phyloP scores from a whole-genome alignment of 495 filamentous ascomycete species.

The Platismatia glauca region DNA sequence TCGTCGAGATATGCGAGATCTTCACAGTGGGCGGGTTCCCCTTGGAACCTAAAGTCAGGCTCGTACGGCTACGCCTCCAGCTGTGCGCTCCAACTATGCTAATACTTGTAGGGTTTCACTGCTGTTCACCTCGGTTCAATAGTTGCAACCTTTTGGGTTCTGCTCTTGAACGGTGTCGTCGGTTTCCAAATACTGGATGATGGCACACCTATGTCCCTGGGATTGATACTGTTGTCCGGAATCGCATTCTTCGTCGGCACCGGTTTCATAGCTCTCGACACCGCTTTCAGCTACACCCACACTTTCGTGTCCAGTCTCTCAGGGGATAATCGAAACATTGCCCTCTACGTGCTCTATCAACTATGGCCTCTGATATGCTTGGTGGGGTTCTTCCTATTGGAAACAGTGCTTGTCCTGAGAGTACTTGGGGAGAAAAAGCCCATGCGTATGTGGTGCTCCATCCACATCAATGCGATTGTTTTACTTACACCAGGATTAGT shows the following conservation, averaged over 20 bases:
- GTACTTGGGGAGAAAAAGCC: slow-evolving; percentile 79
- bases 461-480: not conserved
- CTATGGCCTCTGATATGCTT: slow-evolving; percentile 84
- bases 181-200: slow-evolving; percentile 93
- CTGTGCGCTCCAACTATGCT: slow-evolving; percentile 6
- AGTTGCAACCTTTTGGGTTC: slow-evolving; percentile 77
- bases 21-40: slow-evolving; percentile 90
- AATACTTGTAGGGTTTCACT: slow-evolving; percentile 62
- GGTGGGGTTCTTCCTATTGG: slow-evolving; percentile 71
- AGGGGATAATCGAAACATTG: slow-evolving; percentile 61
- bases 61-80: slow-evolving; percentile 39
- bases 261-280: slow-evolving; percentile 93
- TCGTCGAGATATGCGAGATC: slow-evolving; percentile 91
- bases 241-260: slow-evolving; percentile 74
- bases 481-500: slow-evolving; percentile 36
- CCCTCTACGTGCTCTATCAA: slow-evolving; percentile 89
- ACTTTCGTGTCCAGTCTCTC: slow-evolving; percentile 55
- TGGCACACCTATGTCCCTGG: slow-evolving; percentile 75
- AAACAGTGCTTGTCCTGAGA: slow-evolving; percentile 69
- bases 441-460: slow-evolving; percentile 52
- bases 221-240: slow-evolving; percentile 62
- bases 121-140: slow-evolving; percentile 90
- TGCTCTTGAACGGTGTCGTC: slow-evolving; percentile 85
- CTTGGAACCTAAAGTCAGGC: slow-evolving; percentile 53
- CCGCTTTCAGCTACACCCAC: slow-evolving; percentile 75